Evolutionary conservation across 2,329 filamentous ascomycete genomes (phyloP), one percentile per base, ranked within the genome.

Genomic region (Triangularia setosa): DNA sequence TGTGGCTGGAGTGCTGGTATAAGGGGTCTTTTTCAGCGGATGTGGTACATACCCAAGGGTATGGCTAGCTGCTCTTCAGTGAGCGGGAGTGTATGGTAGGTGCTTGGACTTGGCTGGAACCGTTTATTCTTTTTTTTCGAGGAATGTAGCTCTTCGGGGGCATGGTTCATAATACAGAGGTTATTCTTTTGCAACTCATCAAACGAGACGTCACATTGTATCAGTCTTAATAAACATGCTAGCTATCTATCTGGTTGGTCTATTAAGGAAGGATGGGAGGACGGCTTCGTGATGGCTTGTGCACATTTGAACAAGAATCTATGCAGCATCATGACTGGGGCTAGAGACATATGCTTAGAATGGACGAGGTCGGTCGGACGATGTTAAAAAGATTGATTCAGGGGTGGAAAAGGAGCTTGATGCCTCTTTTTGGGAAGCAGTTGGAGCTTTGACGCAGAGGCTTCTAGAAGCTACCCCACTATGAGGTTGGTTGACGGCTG

Each of bases 401-500:
- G 40, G 40, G 40, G 40, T 9, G 11, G 21, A 48, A 18, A 9
- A 21, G 18, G 16, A 21, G 18, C 3, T 14, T 48, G 40, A 21
- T 18, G 4, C 8, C 8, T n/a, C 40, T n/a, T 59, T 33, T 25
- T 44, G 33, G 56, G 23, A 40, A 24, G 18, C 57, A n/a, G 14
- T 52, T 58, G 56, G 59, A 63, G 35, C 63, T 67, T 65, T 62
- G 64, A 66, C 67, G 65, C 67, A 67, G 68, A 57, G 14, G 63
- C n/a, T 67, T 66, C 63, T 44, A 66, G 65, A 68, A 69, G 69
- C 65, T 70, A 70, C 69, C 68, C 69, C 69, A 60, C 69, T 64
- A 69, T 25, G 23, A 55, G 23, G 14, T 55, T 55, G 52, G 23
- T 55, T 18, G 52, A 48, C 23, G 23, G 27, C 23, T 55, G 52